Conservation (phyloP, 2,329 filamentous ascomycete species). For the Penicillium griseofulvum region DNA sequence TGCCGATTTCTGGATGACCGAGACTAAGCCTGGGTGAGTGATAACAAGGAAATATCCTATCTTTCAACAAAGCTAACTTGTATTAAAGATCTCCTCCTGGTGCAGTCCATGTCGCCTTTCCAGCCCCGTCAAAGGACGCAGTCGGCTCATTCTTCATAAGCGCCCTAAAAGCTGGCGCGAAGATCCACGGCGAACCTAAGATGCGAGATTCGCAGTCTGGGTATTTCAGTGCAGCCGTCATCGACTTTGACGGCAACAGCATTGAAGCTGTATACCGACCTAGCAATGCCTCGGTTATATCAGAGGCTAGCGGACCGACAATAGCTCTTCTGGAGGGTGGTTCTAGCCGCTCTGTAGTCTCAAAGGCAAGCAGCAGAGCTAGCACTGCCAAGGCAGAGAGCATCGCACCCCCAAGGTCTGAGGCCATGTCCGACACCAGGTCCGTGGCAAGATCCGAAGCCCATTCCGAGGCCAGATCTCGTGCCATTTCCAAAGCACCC, state of each 20-base stretch:
- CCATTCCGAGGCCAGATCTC: slow-evolving; percentile 19
- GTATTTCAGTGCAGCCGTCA: slow-evolving; percentile 63
- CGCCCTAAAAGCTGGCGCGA: slow-evolving; percentile 64
- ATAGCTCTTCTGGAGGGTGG: slow-evolving; percentile 39
- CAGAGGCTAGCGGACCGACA: slow-evolving; percentile 31
- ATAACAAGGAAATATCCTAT: not conserved
- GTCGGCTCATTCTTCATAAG: slow-evolving; percentile 71
- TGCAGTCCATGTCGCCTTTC: slow-evolving; percentile 64
- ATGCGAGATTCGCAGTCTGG: slow-evolving; percentile 53
- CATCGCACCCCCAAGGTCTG: slow-evolving; percentile 30
- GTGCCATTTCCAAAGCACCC: slow-evolving; percentile 27
- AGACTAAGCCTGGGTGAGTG: slow-evolving; percentile 58
- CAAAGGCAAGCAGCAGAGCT: slow-evolving; percentile 30
- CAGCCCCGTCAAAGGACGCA: slow-evolving; percentile 62
- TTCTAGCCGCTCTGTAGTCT: slow-evolving; percentile 35
- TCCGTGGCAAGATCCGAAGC: not conserved
- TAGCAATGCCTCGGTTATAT: slow-evolving; percentile 25
- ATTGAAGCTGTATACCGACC: slow-evolving; percentile 70
- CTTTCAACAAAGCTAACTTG: slow-evolving; percentile 12
- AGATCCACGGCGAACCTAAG: slow-evolving; percentile 57
- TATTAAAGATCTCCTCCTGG: slow-evolving; percentile 47
- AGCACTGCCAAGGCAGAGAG: slow-evolving; percentile 31
- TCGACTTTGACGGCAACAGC: slow-evolving; percentile 79
- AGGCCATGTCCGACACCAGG: slow-evolving; percentile 6
- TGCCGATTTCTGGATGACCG: slow-evolving; percentile 63